Conservation (phyloP, 2,329 filamentous ascomycete genomes). For the Clonostachys solani region DNA sequence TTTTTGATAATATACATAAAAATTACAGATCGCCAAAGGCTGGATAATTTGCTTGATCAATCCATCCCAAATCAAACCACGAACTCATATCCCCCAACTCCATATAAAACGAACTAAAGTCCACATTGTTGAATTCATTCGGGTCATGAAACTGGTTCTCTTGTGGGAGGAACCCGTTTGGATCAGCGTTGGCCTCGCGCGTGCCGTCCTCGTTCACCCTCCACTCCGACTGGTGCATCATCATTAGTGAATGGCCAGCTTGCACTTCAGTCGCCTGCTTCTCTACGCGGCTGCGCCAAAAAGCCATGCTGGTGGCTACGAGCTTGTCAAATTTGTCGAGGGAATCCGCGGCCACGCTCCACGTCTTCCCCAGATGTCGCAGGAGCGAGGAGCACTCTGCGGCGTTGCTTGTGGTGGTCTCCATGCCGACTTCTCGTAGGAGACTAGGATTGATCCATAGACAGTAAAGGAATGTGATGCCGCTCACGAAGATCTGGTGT, state of each 20-base stretch:
- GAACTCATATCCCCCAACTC: slow-evolving; percentile 16
- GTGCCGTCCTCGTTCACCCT: too few relatives aligned
- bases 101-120: slow-evolving; percentile 8
- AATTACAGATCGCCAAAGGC: too few relatives aligned
- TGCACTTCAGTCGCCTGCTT: too few relatives aligned
- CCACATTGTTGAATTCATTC: too few relatives aligned
- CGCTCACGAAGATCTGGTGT: slow-evolving; percentile 20
- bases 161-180: too few relatives aligned
- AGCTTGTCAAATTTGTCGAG: slow-evolving; percentile 18
- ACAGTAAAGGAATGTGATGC: slow-evolving; percentile 20
- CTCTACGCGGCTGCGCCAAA: too few relatives aligned
- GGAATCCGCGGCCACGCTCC: slow-evolving; percentile 28
- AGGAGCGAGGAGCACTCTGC: slow-evolving; percentile 11
- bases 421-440: neutral
- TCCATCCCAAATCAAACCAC: slow-evolving; percentile 18
- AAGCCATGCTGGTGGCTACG: too few relatives aligned
- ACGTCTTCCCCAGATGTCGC: slow-evolving; percentile 11
- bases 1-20: too few relatives aligned
- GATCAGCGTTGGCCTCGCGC: too few relatives aligned
- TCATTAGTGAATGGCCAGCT: too few relatives aligned
- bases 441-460: slow-evolving; percentile 9
- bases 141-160: too few relatives aligned
- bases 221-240: too few relatives aligned
- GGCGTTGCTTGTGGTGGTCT: slow-evolving; percentile 1
- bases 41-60: neutral